Base-by-base conservation (phyloP, 306 rosid genomes). In the Lithocarpus polystachyus region DNA sequence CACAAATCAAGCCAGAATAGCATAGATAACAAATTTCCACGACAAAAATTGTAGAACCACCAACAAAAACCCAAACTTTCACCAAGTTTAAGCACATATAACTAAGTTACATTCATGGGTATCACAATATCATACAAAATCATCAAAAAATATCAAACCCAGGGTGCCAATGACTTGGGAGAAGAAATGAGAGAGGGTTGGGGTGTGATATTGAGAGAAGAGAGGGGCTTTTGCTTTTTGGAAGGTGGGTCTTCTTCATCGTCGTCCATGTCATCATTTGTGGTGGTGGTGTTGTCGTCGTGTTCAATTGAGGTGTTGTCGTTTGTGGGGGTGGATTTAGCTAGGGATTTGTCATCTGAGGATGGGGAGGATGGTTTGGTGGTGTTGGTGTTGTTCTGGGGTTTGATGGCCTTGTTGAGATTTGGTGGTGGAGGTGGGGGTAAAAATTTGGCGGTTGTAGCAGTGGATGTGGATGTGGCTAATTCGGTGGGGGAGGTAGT, bases 211-310 rank as follows among this genome's bases (percentile, higher is more conserved):
- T 85, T 81, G 24, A 94, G 88, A 12, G 92, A 87, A 18, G 97
- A 94, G 19, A 94, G 90, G 24, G 82, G 90, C 71, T 91, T 95
- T 77, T 86, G 95, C 87, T 95, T 95, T 82, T 95, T 95, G 9
- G 94, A 90, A 79, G 90, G 90, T 1, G 91, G 96, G 19, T 90
- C 97, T 22, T 93, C 94, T 6, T 90, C 92, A 5, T 89, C 91
- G 18, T 83, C 88, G 7, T 85, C 91, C 9, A 61, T 89, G 17
- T 76, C 73, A 52, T 53, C 75, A 72, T 51, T 76, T 10, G 81
- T 64, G 59, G 70, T 83, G 10, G 83, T 2, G 73, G 56, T 4
- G 81, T 33, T 0, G 7, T 77, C 82, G 15, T 78, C 68, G 79
- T 56, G 72, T 33, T 33, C 5, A 11, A 23, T 64, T 40, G 45